Base-by-base conservation (phyloP, 2,329 filamentous ascomycete species). In the Magnaporthiopsis poae region DNA sequence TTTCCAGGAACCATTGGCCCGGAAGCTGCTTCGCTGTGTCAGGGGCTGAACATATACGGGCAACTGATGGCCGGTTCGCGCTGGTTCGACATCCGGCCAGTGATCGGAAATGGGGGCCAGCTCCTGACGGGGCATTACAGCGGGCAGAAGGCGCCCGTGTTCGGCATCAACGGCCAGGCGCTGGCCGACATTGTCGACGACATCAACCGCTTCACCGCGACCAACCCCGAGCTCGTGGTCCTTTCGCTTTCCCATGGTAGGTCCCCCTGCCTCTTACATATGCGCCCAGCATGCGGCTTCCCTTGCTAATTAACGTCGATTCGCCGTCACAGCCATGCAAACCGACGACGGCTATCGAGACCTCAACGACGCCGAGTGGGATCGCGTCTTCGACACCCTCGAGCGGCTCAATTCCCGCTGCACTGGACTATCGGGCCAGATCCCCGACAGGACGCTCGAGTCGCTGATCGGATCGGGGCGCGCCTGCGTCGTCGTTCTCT, bases 151-250 rank as follows among this genome's bases (percentile, higher is more conserved):
- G 72, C 71, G 52, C 72, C 75, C 4, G 70, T 76, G 2, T 78
- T 77, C 72, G 81, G 80, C 21, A 80, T 78, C 60, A 77, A 79
- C n/a, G 81, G 81, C 2, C 76, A 80, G 69, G 74, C 75, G 3
- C 73, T 83, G 1, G 71, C 75, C 27, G 76, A 80, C 3, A 75
- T 82, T 21, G 75, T 82, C 66, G 71, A 68, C 36, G 75, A 81
- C 56, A 72, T 83, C 68, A 82, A 82, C 70, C 71, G 69, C 27
- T 83, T 83, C 68, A 81, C 79, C 1, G 67, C 72, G 7, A 72
- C 80, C 27, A 78, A 79, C 68, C 78, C 74, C 1, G 75, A 83
- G 68, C 73, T 82, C 64, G 73, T 83, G 65, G 78, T 83, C 67
- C 74, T 82, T 65, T 76, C 79, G 46, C 71, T 83, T n/a, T 76